Percentiles rank a stretch among this genome's conserved stretches.
phyloP scores from a whole-genome alignment of 2,329 filamentous ascomycete genomes.

The Epicoccum sorghinum region DNA sequence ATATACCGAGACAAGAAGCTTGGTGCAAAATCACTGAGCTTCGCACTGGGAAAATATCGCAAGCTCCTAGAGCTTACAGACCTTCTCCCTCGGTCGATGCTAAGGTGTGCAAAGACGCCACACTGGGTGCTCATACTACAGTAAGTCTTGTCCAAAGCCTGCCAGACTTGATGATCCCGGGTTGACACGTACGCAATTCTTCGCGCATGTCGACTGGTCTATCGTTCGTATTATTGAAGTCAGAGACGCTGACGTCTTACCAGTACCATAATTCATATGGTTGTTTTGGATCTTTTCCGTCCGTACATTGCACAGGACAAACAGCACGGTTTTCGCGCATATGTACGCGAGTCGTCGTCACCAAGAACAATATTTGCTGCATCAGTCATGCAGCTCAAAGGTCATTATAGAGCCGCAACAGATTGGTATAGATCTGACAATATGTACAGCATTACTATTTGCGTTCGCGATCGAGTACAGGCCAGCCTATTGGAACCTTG shows the following conservation, averaged over 20 bases:
- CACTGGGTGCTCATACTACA: slow-evolving; percentile 20
- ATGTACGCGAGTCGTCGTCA: slow-evolving; percentile 7
- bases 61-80: slow-evolving; percentile 10
- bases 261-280: slow-evolving; percentile 13
- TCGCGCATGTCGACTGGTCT: too few relatives aligned
- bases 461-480: slow-evolving; percentile 9
- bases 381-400: slow-evolving; percentile 19
- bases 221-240: too few relatives aligned
- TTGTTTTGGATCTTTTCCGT: slow-evolving; percentile 17
- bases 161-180: too few relatives aligned
- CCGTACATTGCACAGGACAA: slow-evolving; percentile 15
- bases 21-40: slow-evolving; percentile 13
- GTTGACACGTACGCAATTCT: too few relatives aligned
- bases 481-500: slow-evolving; percentile 14
- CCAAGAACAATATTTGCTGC: slow-evolving; percentile 20
- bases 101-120: slow-evolving; percentile 1
- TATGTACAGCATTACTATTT: slow-evolving; percentile 8
- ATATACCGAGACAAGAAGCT: slow-evolving; percentile 15
- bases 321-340: slow-evolving; percentile 13
- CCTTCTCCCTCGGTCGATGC: slow-evolving; percentile 8
- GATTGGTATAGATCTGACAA: not conserved
- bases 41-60: slow-evolving; percentile 18
- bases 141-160: slow-evolving; percentile 7
- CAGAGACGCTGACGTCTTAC: not conserved
- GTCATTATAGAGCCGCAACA: not conserved